These are phyloP conservation scores for Hypoxylon sp. DNA, from an alignment of 2,329 filamentous ascomycete genomes.

Conservation along the genomic window DNA sequence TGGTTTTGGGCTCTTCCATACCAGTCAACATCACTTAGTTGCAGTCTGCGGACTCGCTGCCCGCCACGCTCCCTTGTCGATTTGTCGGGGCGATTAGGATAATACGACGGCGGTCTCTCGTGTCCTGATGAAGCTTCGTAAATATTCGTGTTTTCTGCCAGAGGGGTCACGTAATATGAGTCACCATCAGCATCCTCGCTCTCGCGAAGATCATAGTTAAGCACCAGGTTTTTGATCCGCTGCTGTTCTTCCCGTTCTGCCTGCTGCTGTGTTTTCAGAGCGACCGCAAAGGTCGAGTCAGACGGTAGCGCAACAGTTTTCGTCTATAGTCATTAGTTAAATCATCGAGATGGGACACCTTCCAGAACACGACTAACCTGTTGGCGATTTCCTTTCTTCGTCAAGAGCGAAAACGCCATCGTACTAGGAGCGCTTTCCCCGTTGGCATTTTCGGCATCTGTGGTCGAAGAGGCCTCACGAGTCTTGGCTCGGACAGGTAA, in stretches of 20 bases:
- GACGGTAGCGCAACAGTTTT: constrained; percentile 88
- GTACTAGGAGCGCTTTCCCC: constrained; percentile 59
- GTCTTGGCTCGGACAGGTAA: constrained; percentile 82
- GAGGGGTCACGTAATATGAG: constrained; percentile 53
- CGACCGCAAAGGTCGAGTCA: constrained; percentile 92
- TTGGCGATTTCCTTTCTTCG: constrained; percentile 94
- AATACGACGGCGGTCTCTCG: constrained; percentile 59
- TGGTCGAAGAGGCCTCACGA: constrained; percentile 61
- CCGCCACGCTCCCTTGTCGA: constrained; percentile 70
- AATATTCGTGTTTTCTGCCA: constrained; percentile 59
- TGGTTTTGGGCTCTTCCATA: constrained; percentile 58
- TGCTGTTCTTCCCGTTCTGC: constrained; percentile 96
- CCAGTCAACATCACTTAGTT: constrained; percentile 98
- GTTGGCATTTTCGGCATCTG: constrained; percentile 49
- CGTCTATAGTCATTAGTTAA: constrained; percentile 63
- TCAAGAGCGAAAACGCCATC: constrained; percentile 97
- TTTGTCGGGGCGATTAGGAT: constrained; percentile 65
- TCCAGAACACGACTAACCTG: constrained; percentile 66
- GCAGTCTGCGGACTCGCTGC: constrained; percentile 87
- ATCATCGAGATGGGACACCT: background rate
- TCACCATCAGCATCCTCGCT: constrained; percentile 82
- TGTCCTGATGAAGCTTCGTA: constrained; percentile 55
- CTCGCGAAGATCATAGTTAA: constrained; percentile 94
- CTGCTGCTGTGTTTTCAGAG: constrained; percentile 95
- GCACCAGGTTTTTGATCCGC: constrained; percentile 95